A percentile compares a stretch with the other conserved stretches of the same genome.
These are phyloP conservation scores for Paracoccidioides brasiliensis DNA, from an alignment of 2,329 filamentous ascomycete species.

Conservation along the genomic window DNA sequence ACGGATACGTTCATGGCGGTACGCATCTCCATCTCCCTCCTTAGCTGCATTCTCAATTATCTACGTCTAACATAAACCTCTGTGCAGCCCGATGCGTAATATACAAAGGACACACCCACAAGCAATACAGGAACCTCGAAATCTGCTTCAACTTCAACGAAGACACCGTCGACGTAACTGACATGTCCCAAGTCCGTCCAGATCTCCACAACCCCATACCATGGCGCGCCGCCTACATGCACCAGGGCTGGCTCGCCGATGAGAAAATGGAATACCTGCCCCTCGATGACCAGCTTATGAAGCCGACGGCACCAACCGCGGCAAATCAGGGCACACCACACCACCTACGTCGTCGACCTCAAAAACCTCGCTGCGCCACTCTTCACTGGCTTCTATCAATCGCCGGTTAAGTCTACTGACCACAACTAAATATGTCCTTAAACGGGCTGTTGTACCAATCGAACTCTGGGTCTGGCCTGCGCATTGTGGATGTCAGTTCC, in stretches of 20 bases:
- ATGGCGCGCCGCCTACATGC: conserved; percentile 46
- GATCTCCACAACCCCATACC: conserved; percentile 42
- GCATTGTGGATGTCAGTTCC: conserved; percentile 19
- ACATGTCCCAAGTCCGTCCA: conserved; percentile 22
- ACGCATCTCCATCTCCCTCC: not conserved
- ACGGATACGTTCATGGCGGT: conserved; percentile 49
- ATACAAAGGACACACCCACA: conserved; percentile 41
- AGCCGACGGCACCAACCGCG: conserved; percentile 27
- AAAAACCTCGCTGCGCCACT: conserved; percentile 31
- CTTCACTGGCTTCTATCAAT: conserved; percentile 34
- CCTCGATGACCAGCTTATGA: conserved; percentile 44
- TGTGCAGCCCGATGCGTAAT: conserved; percentile 41
- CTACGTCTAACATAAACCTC: not conserved
- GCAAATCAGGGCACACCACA: conserved; percentile 33
- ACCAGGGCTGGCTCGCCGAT: conserved; percentile 44
- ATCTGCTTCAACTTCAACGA: conserved; percentile 47
- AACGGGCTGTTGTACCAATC: conserved; percentile 37
- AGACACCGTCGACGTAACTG: conserved; percentile 15
- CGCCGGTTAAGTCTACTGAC: conserved; percentile 31
- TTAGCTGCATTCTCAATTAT: not conserved
- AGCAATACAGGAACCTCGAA: conserved; percentile 35
- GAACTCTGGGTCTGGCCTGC: conserved; percentile 40
- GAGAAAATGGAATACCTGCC: conserved; percentile 36
- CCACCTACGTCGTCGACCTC: conserved; percentile 42
- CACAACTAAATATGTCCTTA: conserved; percentile 39